phyloP scores from a whole-genome alignment of 768 basidiomycete species.

The Candolleomyces eurysporus region DNA sequence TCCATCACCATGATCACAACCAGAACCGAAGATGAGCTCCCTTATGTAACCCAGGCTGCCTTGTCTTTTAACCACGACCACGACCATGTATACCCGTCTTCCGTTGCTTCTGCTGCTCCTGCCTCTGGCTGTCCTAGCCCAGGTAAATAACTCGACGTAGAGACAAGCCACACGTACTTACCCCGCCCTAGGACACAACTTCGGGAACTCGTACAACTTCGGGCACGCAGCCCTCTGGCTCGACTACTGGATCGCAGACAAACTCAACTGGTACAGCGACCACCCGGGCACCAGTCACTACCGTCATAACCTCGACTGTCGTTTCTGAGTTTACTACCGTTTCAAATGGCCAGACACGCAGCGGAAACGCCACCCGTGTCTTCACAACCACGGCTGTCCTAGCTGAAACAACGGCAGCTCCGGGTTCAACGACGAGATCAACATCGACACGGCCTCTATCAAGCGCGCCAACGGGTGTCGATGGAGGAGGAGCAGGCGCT shows the following conservation, averaged over 20 bases:
- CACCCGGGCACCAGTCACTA: constrained; percentile 20
- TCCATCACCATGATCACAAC: constrained; percentile 15
- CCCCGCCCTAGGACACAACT: not conserved
- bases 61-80: constrained; percentile 19
- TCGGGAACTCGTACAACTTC: not conserved
- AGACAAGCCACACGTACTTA: not conserved
- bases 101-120: constrained; percentile 33
- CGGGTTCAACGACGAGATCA: constrained; percentile 29
- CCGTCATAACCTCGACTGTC: constrained; percentile 40
- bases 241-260: not conserved
- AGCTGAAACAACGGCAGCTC: constrained; percentile 20
- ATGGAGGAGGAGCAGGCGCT: constrained; percentile 45
- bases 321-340: constrained; percentile 34
- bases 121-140: constrained; percentile 40
- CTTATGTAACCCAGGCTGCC: constrained; percentile 26
- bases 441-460: constrained; percentile 43
- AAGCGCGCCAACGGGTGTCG: constrained; percentile 55
- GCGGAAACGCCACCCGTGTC: constrained; percentile 39
- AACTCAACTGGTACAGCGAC: constrained; percentile 1
- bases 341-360: constrained; percentile 39
- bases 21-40: constrained; percentile 14
- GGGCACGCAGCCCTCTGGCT: not conserved
- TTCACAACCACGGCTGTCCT: constrained; percentile 41
- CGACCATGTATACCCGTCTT: constrained; percentile 21
- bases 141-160: constrained; percentile 32